These are phyloP conservation scores for Debaryomyces psychrophilus DNA, from an alignment of 1,139 yeast species.

Conservation along the genomic window DNA sequence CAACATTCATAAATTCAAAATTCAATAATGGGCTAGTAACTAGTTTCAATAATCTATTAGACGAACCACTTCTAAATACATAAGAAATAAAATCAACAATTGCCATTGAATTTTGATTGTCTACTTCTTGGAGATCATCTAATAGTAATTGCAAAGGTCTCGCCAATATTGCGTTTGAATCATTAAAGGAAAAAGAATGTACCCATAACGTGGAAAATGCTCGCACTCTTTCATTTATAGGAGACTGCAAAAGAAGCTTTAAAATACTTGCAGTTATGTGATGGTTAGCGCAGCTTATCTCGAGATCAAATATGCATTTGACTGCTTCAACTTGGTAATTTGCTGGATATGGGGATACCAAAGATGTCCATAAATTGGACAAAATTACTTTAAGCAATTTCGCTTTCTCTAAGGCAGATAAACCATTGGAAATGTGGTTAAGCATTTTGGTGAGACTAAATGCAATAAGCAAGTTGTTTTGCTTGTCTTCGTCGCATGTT, in stretches of 20 bases:
- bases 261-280: slow-evolving; percentile 65
- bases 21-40: slow-evolving; percentile 53
- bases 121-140: slow-evolving; percentile 57
- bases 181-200: slow-evolving; percentile 49
- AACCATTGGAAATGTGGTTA: slow-evolving; percentile 33
- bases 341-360: slow-evolving; percentile 48
- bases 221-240: slow-evolving; percentile 39
- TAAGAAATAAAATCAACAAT: slow-evolving; percentile 60
- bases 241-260: slow-evolving; percentile 45
- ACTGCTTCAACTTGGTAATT: slow-evolving; percentile 66
- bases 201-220: slow-evolving; percentile 64
- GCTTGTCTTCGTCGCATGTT: slow-evolving; percentile 21
- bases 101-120: slow-evolving; percentile 45
- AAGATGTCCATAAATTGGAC: slow-evolving; percentile 49
- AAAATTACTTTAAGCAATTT: slow-evolving; percentile 39
- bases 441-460: slow-evolving; percentile 54
- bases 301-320: slow-evolving; percentile 51
- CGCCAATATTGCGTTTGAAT: slow-evolving; percentile 51
- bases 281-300: slow-evolving; percentile 35
- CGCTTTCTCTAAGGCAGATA: slow-evolving; percentile 30
- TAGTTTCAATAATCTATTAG: slow-evolving; percentile 62
- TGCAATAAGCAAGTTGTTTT: slow-evolving; percentile 29
- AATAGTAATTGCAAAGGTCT: slow-evolving; percentile 70
- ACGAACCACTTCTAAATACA: slow-evolving; percentile 55
- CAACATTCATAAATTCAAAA: slow-evolving; percentile 35